Percentiles rank a stretch among this genome's conserved stretches.
Evolutionary conservation across 306 rosid genomes (phyloP).

Genomic region (Betula pendula): DNA sequence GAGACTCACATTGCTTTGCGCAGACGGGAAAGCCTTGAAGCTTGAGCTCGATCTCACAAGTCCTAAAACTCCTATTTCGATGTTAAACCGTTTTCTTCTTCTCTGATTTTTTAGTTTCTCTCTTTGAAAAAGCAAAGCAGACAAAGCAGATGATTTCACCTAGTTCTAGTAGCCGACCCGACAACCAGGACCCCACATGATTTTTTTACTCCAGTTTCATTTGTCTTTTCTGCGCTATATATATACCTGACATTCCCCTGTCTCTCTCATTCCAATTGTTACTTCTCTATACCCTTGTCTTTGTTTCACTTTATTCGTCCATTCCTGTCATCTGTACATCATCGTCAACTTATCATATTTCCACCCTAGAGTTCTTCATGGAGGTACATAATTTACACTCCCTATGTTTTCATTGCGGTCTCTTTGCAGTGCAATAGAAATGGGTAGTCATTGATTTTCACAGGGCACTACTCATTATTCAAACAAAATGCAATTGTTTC

Average conservation of each 20-base stretch:
- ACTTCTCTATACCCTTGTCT: neutral
- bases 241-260: conserved; percentile 15
- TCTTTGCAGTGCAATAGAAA: neutral
- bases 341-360: conserved; percentile 6
- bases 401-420: neutral
- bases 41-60: conserved; percentile 27
- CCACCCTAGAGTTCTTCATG: conserved; percentile 18
- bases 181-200: conserved; percentile 25
- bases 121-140: conserved; percentile 20
- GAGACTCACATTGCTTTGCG: conserved; percentile 44
- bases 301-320: conserved; percentile 13
- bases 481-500: neutral
- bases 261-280: conserved; percentile 6
- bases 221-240: conserved; percentile 8
- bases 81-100: conserved; percentile 18
- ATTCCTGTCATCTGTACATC: neutral
- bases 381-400: conserved; percentile 17
- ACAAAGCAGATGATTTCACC: conserved; percentile 12
- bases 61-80: conserved; percentile 23
- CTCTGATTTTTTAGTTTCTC: conserved; percentile 12
- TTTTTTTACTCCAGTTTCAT: conserved; percentile 7
- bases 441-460: neutral
- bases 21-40: conserved; percentile 45
- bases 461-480: neutral
- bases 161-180: neutral